Conservation (phyloP, 2,329 filamentous ascomycete genomes). For the Aspergillus puulaauensis region DNA sequence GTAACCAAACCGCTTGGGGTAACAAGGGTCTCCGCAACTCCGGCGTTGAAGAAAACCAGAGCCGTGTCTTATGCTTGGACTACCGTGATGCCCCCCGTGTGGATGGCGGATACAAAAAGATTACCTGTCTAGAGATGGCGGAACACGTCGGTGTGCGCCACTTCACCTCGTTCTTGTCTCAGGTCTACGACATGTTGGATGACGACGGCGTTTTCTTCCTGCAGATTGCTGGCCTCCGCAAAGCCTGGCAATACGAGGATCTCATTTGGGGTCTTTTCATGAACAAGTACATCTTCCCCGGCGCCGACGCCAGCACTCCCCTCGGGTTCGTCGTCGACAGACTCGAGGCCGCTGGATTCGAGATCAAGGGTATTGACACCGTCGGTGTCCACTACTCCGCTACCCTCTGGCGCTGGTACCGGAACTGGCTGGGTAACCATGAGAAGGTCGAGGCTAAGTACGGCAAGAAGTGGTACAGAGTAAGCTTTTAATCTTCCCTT, state of each 20-base stretch:
- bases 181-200: conserved; percentile 93
- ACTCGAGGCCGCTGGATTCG: conserved; percentile 83
- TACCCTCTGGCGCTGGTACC: conserved; percentile 96
- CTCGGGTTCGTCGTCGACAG: conserved; percentile 82
- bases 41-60: conserved; percentile 82
- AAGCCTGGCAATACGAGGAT: conserved; percentile 97
- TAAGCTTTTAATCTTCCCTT: conserved; percentile 49
- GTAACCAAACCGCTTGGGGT: conserved; percentile 96
- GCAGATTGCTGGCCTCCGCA: conserved; percentile 90
- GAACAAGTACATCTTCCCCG: conserved; percentile 99
- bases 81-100: conserved; percentile 90
- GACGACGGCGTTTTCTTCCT: conserved; percentile 96
- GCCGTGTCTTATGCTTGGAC: conserved; percentile 90
- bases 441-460: conserved; percentile 95
- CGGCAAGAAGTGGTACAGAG: conserved; percentile 90
- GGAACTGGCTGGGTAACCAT: conserved; percentile 94
- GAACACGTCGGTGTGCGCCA: conserved; percentile 97
- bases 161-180: conserved; percentile 74
- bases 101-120: conserved; percentile 82
- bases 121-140: conserved; percentile 97
- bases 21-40: conserved; percentile 83
- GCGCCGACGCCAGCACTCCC: conserved; percentile 91
- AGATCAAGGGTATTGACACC: conserved; percentile 89
- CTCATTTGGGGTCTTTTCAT: conserved; percentile 98
- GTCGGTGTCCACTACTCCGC: conserved; percentile 96